Conservation (phyloP, 768 basidiomycete genomes). For the Tylopilus balloui region DNA sequence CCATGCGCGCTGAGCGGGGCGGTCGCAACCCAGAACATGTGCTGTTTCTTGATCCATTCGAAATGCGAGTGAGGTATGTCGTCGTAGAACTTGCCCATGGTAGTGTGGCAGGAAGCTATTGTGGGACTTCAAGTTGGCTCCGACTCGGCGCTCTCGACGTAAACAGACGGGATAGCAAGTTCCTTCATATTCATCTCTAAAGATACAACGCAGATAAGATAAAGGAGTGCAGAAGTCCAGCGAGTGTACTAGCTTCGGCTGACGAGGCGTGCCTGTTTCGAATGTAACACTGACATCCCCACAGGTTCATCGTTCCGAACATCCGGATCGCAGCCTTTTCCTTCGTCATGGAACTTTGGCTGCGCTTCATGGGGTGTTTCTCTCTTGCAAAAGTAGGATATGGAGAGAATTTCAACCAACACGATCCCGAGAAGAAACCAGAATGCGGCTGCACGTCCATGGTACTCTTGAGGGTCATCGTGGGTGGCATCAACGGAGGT, state of each 20-base stretch:
- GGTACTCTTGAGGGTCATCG: conserved; percentile 31
- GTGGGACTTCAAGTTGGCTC: not conserved
- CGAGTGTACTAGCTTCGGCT: too few species aligned
- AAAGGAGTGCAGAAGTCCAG: too few species aligned
- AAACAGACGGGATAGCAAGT: too few species aligned
- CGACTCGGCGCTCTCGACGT: too few species aligned
- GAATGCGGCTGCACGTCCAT: conserved; percentile 42
- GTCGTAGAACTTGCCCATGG: conserved; percentile 46
- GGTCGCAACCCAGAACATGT: conserved; percentile 69
- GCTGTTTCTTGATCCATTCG: conserved; percentile 58
- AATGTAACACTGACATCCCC: too few species aligned
- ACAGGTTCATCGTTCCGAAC: not conserved
- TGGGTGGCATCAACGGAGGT: conserved; percentile 37
- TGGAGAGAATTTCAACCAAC: conserved; percentile 27
- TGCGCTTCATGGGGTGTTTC: conserved; percentile 9
- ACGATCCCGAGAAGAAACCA: conserved; percentile 42
- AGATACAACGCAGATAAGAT: too few species aligned
- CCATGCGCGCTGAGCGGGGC: conserved; percentile 56
- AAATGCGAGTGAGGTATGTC: conserved; percentile 51
- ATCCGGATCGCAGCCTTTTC: not conserved
- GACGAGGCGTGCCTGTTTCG: too few species aligned
- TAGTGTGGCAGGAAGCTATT: not conserved
- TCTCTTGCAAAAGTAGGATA: conserved; percentile 35
- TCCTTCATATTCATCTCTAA: too few species aligned
- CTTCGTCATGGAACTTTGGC: not conserved